Percentiles rank a stretch among this genome's conserved stretches.
phyloP scores from a whole-genome alignment of 805 yeast genomes.

The Sugiyamaella marilandica region DNA sequence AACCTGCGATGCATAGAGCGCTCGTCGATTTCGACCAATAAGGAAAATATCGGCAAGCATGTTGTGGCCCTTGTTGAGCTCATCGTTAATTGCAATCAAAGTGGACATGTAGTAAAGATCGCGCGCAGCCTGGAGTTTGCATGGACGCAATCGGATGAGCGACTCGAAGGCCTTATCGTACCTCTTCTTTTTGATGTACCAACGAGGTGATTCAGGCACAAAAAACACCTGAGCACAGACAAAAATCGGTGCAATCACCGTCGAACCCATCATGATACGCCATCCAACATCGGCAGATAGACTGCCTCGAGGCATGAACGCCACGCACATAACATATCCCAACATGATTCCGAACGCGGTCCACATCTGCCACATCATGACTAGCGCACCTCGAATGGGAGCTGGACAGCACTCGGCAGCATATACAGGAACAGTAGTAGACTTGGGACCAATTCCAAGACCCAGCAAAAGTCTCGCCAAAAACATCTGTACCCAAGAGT shows the following conservation, averaged over 20 bases:
- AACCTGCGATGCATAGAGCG: conserved; percentile 72
- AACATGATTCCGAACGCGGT: conserved; percentile 71
- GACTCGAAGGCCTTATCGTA: conserved; percentile 48
- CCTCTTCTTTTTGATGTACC: conserved; percentile 54
- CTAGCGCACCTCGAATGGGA: conserved; percentile 56
- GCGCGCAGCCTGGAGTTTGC: conserved; percentile 55
- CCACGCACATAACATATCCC: conserved; percentile 57
- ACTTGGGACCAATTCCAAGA: conserved; percentile 61
- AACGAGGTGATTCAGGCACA: conserved; percentile 68
- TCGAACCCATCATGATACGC: conserved; percentile 65
- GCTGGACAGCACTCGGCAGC: conserved; percentile 61
- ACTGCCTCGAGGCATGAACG: conserved; percentile 43
- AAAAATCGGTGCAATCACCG: conserved; percentile 53
- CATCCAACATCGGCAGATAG: conserved; percentile 41
- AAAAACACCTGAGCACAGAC: conserved; percentile 48
- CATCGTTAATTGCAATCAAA: conserved; percentile 40
- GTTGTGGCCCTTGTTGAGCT: conserved; percentile 34
- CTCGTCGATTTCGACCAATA: conserved; percentile 77
- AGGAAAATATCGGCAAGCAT: conserved; percentile 45
- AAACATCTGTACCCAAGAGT: conserved; percentile 56
- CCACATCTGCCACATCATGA: conserved; percentile 70
- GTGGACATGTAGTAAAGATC: conserved; percentile 58
- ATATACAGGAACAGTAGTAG: conserved; percentile 64
- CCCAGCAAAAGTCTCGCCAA: conserved; percentile 58
- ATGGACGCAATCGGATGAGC: conserved; percentile 42